Evolutionary conservation across 148 eudicot species (phyloP), one percentile per base, ranked within the genome.

Genomic region (Simmondsia chinensis): DNA sequence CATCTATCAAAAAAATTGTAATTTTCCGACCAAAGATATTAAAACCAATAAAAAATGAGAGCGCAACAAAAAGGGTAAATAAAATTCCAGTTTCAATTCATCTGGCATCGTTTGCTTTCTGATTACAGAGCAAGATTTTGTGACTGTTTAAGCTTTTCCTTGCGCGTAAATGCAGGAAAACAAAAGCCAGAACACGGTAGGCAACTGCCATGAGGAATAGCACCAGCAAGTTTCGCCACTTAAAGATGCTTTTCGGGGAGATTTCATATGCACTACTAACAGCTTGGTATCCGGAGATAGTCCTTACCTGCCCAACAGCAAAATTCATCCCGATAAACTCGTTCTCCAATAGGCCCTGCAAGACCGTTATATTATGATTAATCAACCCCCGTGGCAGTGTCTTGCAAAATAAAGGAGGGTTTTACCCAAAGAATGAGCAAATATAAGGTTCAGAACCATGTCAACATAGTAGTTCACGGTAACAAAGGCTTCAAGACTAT

Each of bases 341-440:
- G 21, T 85, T 91, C 79, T 91, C 97, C 75, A 91, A 48, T 7
- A 91, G 66, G 31, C 97, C 97, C 95, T 84, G 76, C 52, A 61
- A 45, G 37, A 50, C 24, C 10, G 20, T 43, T 12, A 23, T 3
- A 24, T 22, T 9, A 0, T 5, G 3, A 11, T n/a, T 12, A 22
- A 10, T 5, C 16, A 43, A 9, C 11, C 0, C 4, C 24, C 18
- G 15, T 2, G 7, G 4, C 6, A 3, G 12, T 6, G 29, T 11
- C n/a, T 13, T 20, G 30, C 28, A 53, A 25, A 5, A 31, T 18
- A 9, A 15, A 1, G 27, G 37, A 27, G 17, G 11, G 12, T 26
- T 11, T 17, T 2, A 43, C 14, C 4, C 6, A 10, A 40, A 21
- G n/a, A 29, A 33, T 12, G 23, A 9, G 10, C 7, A 19, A 56